Percentiles rank a stretch among this genome's conserved stretches.
phyloP scores from a whole-genome alignment of 768 basidiomycete genomes.

The Tylopilus sp. region DNA sequence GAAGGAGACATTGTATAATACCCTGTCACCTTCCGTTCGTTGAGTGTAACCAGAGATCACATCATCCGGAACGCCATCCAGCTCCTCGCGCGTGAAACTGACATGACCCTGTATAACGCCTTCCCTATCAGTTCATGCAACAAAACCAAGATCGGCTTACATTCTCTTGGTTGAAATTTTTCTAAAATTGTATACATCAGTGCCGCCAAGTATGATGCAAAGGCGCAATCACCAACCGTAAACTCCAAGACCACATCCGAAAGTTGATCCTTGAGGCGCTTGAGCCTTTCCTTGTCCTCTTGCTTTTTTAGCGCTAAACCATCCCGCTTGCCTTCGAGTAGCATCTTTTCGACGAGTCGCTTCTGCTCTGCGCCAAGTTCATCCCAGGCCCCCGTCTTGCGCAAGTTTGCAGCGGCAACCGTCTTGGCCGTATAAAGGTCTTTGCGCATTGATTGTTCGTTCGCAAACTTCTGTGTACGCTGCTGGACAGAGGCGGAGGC shows the following conservation, averaged over 20 bases:
- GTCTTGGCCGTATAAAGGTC: slow-evolving; percentile 74
- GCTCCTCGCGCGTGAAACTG: slow-evolving; percentile 64
- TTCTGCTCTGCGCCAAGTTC: slow-evolving; percentile 64
- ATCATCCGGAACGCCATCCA: slow-evolving; percentile 77
- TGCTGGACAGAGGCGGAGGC: slow-evolving; percentile 72
- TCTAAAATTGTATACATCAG: slow-evolving; percentile 39
- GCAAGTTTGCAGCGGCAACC: slow-evolving; percentile 65
- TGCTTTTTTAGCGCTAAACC: slow-evolving; percentile 72
- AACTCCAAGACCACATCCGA: slow-evolving; percentile 73
- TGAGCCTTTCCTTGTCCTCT: slow-evolving; percentile 52
- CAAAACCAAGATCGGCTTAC: slow-evolving; percentile 33
- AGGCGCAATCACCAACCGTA: slow-evolving; percentile 44
- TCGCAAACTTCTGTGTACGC: slow-evolving; percentile 60
- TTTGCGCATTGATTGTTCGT: slow-evolving; percentile 74
- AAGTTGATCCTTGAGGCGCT: slow-evolving; percentile 67
- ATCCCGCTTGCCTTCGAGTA: slow-evolving; percentile 71
- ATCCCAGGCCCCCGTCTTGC: slow-evolving; percentile 55
- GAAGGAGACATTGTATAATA: slow-evolving; percentile 68
- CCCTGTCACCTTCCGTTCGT: slow-evolving; percentile 51
- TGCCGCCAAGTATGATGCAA: neutral
- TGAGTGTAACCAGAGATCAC: slow-evolving; percentile 73
- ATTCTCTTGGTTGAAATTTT: slow-evolving; percentile 87
- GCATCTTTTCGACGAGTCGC: slow-evolving; percentile 76
- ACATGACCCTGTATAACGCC: slow-evolving; percentile 46
- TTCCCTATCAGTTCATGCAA: neutral